phyloP scores from a whole-genome alignment of 2,329 filamentous ascomycete genomes.

The Trichoderma oligosporum region DNA sequence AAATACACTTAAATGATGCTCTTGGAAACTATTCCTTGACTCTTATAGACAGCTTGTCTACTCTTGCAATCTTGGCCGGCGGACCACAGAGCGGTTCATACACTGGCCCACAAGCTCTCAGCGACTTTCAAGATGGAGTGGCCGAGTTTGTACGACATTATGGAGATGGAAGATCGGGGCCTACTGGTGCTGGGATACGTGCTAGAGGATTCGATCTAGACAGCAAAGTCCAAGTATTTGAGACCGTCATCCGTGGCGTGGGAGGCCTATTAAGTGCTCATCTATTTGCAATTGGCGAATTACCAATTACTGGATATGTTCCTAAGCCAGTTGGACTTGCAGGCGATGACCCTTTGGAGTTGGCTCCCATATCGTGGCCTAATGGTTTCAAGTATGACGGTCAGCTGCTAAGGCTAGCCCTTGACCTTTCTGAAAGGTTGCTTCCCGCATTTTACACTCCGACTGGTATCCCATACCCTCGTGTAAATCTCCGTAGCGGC shows the following conservation, averaged over 20 bases:
- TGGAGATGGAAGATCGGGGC: conserved; percentile 72
- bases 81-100: conserved; percentile 47
- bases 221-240: conserved; percentile 97
- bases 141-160: conserved; percentile 74
- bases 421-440: conserved; percentile 78
- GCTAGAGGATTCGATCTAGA: conserved; percentile 87
- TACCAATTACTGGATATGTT: conserved; percentile 78
- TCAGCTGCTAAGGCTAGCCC: conserved; percentile 82
- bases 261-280: conserved; percentile 91
- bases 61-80: conserved; percentile 86
- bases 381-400: conserved; percentile 81
- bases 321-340: conserved; percentile 39
- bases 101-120: conserved; percentile 49
- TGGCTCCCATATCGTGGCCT: conserved; percentile 63
- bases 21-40: conserved; percentile 96
- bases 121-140: conserved; percentile 77
- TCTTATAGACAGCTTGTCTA: conserved; percentile 90
- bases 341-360: conserved; percentile 41
- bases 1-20: conserved; percentile 89
- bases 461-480: conserved; percentile 89
- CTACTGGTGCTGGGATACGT: conserved; percentile 65
- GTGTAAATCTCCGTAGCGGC: conserved; percentile 85
- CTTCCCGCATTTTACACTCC: conserved; percentile 88
- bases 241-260: conserved; percentile 91
- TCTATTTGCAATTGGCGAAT: conserved; percentile 83